Percentiles rank a stretch among this genome's conserved stretches.
phyloP scores from a whole-genome alignment of 768 basidiomycete genomes.

The Cyclocybe cylindracea region DNA sequence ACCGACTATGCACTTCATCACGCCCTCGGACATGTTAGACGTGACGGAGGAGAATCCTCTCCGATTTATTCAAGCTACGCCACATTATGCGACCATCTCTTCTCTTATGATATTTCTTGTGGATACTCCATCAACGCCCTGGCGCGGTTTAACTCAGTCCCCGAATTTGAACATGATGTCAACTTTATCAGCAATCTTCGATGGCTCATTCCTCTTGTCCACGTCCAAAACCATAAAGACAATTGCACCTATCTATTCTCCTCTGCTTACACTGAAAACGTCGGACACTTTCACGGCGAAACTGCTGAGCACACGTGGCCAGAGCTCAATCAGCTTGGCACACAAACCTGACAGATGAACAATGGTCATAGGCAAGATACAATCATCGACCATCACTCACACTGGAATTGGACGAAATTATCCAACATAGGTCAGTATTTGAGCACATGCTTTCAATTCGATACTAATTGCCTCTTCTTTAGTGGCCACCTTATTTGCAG shows the following conservation, averaged over 20 bases:
- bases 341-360: conserved; percentile 27
- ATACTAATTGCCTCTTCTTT: neutral
- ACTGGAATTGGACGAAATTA: conserved; percentile 28
- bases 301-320: conserved; percentile 27
- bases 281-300: conserved; percentile 30
- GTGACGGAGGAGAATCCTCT: too few species aligned
- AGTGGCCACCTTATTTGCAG: conserved; percentile 6
- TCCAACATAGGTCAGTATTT: conserved; percentile 11
- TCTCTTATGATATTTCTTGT: conserved; percentile 29
- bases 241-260: conserved; percentile 24
- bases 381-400: conserved; percentile 14
- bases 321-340: conserved; percentile 18
- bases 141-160: neutral
- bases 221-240: conserved; percentile 27
- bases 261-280: conserved; percentile 15
- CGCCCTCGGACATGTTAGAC: conserved; percentile 14
- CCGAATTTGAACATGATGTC: neutral
- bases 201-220: conserved; percentile 20
- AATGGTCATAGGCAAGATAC: conserved; percentile 27
- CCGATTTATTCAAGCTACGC: too few species aligned
- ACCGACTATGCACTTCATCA: conserved; percentile 14
- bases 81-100: neutral
- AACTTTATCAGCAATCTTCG: conserved; percentile 6
- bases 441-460: neutral
- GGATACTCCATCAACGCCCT: conserved; percentile 2